A percentile compares a stretch with the other conserved stretches of the same genome.
These are phyloP conservation scores for Gnomoniopsis sp. DNA, from an alignment of 2,329 filamentous ascomycete genomes.

Conservation along the genomic window DNA sequence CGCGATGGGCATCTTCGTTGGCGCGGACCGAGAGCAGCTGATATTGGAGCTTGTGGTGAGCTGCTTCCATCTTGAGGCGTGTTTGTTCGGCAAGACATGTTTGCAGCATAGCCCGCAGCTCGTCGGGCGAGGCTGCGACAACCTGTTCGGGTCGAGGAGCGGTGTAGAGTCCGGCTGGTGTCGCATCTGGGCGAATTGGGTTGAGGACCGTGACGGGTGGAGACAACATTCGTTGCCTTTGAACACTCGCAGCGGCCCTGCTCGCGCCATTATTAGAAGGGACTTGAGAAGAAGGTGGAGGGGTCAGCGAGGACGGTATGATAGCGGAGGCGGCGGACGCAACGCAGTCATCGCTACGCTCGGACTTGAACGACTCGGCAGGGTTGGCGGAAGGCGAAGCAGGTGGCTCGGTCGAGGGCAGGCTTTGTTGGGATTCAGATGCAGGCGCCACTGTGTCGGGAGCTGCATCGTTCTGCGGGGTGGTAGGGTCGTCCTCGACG, in stretches of 20 bases:
- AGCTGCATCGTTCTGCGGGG: neutral
- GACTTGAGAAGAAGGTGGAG: constrained; percentile 53
- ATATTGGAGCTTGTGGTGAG: constrained; percentile 88
- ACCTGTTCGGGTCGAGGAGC: constrained; percentile 49
- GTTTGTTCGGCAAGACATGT: constrained; percentile 53
- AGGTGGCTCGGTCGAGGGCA: constrained; percentile 56
- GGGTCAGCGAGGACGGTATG: constrained; percentile 57
- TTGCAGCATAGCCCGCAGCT: constrained; percentile 56
- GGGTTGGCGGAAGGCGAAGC: constrained; percentile 48
- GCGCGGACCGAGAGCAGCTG: constrained; percentile 81
- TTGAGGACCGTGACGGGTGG: constrained; percentile 48
- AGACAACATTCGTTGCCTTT: constrained; percentile 48
- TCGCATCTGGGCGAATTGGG: constrained; percentile 26
- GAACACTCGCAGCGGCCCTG: constrained; percentile 36
- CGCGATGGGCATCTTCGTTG: constrained; percentile 78
- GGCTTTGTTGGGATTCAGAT: constrained; percentile 53
- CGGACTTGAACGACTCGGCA: constrained; percentile 46
- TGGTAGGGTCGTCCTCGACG: constrained; percentile 11
- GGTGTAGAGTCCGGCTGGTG: constrained; percentile 36
- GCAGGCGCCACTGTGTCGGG: neutral
- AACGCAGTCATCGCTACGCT: constrained; percentile 44
- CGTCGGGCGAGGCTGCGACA: constrained; percentile 48
- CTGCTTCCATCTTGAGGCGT: constrained; percentile 72
- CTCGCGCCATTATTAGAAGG: constrained; percentile 28
- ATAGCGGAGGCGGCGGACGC: constrained; percentile 33